A percentile compares a stretch with the other conserved stretches of the same genome.
phyloP scores from a whole-genome alignment of 257 asterid species.

The Lantana camara region DNA sequence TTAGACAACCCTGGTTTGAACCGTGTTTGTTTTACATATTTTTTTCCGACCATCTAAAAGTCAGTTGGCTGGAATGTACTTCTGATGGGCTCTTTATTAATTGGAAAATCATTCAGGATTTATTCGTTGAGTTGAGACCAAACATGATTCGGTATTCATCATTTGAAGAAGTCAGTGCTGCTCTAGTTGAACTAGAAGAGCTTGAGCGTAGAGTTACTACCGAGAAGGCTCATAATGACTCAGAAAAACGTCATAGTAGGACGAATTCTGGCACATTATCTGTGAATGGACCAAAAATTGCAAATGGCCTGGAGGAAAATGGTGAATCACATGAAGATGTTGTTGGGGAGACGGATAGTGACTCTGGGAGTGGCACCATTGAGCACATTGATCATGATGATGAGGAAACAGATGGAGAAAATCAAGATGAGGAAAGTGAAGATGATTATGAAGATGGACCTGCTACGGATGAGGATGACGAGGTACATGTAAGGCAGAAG shows the following conservation, averaged over 20 bases:
- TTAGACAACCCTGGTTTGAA: slow-evolving; percentile 10
- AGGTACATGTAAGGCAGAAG: slow-evolving; percentile 90
- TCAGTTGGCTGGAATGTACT: not conserved
- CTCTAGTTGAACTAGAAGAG: slow-evolving; percentile 84
- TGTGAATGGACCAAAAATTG: slow-evolving; percentile 54
- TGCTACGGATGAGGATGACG: slow-evolving; percentile 90
- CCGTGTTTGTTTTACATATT: not conserved
- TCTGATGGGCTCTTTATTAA: not conserved
- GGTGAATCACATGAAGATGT: slow-evolving; percentile 69
- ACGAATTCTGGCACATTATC: slow-evolving; percentile 51
- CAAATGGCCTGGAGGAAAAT: slow-evolving; percentile 67
- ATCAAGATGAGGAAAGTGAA: slow-evolving; percentile 76
- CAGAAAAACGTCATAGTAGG: slow-evolving; percentile 52
- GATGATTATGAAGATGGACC: slow-evolving; percentile 76
- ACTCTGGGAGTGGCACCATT: slow-evolving; percentile 82
- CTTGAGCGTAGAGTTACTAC: slow-evolving; percentile 68
- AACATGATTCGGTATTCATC: slow-evolving; percentile 85
- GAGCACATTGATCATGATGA: slow-evolving; percentile 68
- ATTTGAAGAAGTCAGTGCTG: slow-evolving; percentile 78
- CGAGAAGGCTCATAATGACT: slow-evolving; percentile 65
- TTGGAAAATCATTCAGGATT: slow-evolving; percentile 58
- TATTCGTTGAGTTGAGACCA: slow-evolving; percentile 91
- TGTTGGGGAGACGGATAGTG: slow-evolving; percentile 73
- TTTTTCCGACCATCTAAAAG: slow-evolving; percentile 1
- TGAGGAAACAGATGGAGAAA: slow-evolving; percentile 72